phyloP scores from a whole-genome alignment of 2,329 filamentous ascomycete species.

The Paraconiothyrium sp. region DNA sequence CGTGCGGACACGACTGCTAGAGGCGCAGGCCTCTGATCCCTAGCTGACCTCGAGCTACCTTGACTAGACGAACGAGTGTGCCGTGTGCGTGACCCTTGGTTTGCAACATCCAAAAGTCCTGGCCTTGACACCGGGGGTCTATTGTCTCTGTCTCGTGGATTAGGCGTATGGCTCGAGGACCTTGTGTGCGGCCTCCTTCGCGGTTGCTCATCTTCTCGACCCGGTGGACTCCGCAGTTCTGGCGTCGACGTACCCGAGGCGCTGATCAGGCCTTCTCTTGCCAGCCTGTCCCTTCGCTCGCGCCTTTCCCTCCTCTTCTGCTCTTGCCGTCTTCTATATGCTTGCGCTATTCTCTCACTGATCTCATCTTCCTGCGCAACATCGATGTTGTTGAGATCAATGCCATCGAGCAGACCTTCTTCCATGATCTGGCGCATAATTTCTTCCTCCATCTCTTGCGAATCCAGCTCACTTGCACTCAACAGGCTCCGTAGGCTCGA shows the following conservation, averaged over 20 bases:
- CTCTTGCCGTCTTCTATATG: constrained; percentile 79
- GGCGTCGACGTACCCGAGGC: constrained; percentile 34
- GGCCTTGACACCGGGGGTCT: constrained; percentile 58
- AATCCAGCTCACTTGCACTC: constrained; percentile 79
- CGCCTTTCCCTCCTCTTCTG: constrained; percentile 62
- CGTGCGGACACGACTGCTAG: constrained; percentile 41
- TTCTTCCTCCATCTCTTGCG: constrained; percentile 82
- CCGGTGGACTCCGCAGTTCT: constrained; percentile 37
- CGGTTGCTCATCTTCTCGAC: constrained; percentile 41
- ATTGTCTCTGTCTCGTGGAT: constrained; percentile 38
- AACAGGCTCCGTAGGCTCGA: constrained; percentile 86
- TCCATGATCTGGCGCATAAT: constrained; percentile 89
- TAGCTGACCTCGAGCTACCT: constrained; percentile 54
- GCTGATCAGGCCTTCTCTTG: constrained; percentile 50
- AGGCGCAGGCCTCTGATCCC: constrained; percentile 42
- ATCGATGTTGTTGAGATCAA: constrained; percentile 89
- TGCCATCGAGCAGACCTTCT: constrained; percentile 85
- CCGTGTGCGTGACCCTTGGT: constrained; percentile 39
- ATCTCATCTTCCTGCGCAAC: constrained; percentile 87
- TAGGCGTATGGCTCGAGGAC: constrained; percentile 47
- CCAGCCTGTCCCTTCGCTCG: constrained; percentile 44
- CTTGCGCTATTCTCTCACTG: constrained; percentile 88
- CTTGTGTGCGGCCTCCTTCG: constrained; percentile 45
- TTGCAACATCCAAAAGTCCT: constrained; percentile 56
- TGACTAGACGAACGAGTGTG: constrained; percentile 58